Conservation (phyloP, 1,284 basidiomycete species). For the Schizophyllum commune region DNA sequence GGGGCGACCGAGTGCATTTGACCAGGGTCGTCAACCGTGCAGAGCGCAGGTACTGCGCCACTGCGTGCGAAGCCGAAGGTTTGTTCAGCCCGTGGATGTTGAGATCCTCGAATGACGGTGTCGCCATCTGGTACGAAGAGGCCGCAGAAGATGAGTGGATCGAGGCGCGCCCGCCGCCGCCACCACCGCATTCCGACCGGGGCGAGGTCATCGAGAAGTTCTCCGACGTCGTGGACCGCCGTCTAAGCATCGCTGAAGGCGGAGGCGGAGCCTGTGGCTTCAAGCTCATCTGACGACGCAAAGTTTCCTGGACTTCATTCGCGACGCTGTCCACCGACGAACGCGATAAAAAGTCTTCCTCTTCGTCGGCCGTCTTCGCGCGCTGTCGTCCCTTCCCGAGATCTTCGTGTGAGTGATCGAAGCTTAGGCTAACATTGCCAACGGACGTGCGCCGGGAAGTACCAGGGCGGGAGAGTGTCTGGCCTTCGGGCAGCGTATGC, state of each 20-base stretch:
- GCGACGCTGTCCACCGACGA: constrained; percentile 81
- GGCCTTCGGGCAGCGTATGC: constrained; percentile 53
- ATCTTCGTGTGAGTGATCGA: constrained; percentile 27
- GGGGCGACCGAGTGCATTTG: constrained; percentile 70
- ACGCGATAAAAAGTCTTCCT: constrained; percentile 56
- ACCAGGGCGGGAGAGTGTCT: constrained; percentile 34
- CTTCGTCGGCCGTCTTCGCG: constrained; percentile 37
- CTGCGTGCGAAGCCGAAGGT: constrained; percentile 51
- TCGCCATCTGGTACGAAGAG: constrained; percentile 32
- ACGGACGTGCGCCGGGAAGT: constrained; percentile 37
- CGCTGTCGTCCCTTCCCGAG: constrained; percentile 44
- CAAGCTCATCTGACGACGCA: constrained; percentile 49
- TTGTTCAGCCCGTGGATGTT: constrained; percentile 35
- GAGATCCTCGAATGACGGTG: constrained; percentile 36
- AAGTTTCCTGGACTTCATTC: constrained; percentile 65
- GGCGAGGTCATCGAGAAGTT: constrained; percentile 42
- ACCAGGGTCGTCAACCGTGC: constrained; percentile 78
- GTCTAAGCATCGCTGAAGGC: constrained; percentile 40
- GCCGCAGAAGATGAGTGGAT: constrained; percentile 38
- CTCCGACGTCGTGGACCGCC: constrained; percentile 41
- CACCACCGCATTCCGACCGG: constrained; percentile 40
- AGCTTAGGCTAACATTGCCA: constrained; percentile 33
- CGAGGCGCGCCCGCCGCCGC: constrained; percentile 20
- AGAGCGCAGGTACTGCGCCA: constrained; percentile 81
- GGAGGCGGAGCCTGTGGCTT: constrained; percentile 28